These are phyloP conservation scores for Pisolithus microcarpus DNA, from an alignment of 768 basidiomycete genomes.

Conservation along the genomic window DNA sequence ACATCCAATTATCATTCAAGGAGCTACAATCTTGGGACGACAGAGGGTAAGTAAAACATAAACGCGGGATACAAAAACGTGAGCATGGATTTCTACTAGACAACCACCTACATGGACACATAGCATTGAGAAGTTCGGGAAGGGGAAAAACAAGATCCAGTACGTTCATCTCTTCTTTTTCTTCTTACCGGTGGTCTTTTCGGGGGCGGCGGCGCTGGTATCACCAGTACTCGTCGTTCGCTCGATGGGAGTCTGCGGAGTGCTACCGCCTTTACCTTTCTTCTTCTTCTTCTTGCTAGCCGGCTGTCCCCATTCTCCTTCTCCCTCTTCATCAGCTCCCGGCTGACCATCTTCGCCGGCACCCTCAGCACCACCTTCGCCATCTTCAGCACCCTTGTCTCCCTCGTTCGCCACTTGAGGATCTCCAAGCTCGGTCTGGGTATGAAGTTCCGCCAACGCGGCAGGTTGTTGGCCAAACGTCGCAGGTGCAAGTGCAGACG, in stretches of 20 bases:
- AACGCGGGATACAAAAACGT: not conserved
- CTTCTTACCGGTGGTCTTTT: no score
- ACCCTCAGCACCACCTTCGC: not conserved
- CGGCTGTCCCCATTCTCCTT: not conserved
- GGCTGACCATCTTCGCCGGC: not conserved
- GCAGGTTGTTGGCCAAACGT: not conserved
- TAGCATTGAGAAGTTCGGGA: not conserved
- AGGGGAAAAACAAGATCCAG: not conserved
- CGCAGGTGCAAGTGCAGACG: not conserved
- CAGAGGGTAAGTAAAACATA: not conserved
- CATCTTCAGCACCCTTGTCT: constrained; percentile 1
- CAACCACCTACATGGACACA: not conserved
- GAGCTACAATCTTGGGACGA: no score
- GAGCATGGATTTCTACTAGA: not conserved
- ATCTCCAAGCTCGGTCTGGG: constrained; percentile 2
- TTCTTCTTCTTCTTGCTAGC: constrained; percentile 9
- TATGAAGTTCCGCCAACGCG: not conserved
- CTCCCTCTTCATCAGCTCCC: not conserved
- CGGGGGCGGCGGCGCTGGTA: no score
- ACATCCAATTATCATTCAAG: no score
- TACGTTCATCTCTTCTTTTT: constrained; percentile 7
- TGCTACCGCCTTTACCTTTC: constrained; percentile 5
- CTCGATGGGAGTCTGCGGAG: constrained; percentile 1
- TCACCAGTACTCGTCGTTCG: not conserved
- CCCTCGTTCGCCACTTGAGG: no score